Evolutionary conservation across 805 yeast species (phyloP).

Genomic region (Aciculoconidium aculeatum): DNA sequence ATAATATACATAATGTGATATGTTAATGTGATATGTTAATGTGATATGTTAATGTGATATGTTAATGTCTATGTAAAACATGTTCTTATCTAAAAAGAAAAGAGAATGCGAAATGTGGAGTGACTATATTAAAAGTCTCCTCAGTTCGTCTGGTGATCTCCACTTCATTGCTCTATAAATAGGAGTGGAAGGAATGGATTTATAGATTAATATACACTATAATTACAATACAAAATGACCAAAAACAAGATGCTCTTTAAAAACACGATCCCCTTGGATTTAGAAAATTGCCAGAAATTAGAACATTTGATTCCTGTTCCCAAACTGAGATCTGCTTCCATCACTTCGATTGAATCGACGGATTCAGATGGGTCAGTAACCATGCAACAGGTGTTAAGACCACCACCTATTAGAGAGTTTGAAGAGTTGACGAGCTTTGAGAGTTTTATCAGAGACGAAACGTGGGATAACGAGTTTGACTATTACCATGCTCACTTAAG

Average conservation of each 20-base stretch:
- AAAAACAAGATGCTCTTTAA: constrained; percentile 14
- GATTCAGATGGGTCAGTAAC: constrained; percentile 21
- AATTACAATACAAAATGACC: constrained; percentile 8
- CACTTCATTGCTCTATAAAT: too few relatives aligned
- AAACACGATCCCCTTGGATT: constrained; percentile 24
- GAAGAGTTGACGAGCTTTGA: constrained; percentile 62
- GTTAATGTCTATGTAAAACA: too few relatives aligned
- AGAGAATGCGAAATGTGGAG: too few relatives aligned
- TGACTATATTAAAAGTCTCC: too few relatives aligned
- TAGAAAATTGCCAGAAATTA: constrained; percentile 33
- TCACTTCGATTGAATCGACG: constrained; percentile 32
- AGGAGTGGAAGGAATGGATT: constrained; percentile 1
- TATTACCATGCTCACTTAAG: constrained; percentile 59
- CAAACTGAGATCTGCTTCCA: constrained; percentile 32
- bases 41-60: too few relatives aligned
- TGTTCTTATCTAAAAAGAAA: too few relatives aligned
- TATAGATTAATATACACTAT: constrained; percentile 2
- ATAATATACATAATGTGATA: too few relatives aligned
- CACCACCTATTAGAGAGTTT: constrained; percentile 45
- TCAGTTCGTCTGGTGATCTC: too few relatives aligned
- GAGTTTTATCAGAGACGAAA: constrained; percentile 59
- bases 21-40: too few relatives aligned
- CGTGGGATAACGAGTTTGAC: constrained; percentile 72
- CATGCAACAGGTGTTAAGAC: constrained; percentile 22
- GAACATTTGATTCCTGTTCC: constrained; percentile 35